These are phyloP conservation scores for Taiwanofungus camphoratus DNA, from an alignment of 1,284 basidiomycete species.

Conservation along the genomic window DNA sequence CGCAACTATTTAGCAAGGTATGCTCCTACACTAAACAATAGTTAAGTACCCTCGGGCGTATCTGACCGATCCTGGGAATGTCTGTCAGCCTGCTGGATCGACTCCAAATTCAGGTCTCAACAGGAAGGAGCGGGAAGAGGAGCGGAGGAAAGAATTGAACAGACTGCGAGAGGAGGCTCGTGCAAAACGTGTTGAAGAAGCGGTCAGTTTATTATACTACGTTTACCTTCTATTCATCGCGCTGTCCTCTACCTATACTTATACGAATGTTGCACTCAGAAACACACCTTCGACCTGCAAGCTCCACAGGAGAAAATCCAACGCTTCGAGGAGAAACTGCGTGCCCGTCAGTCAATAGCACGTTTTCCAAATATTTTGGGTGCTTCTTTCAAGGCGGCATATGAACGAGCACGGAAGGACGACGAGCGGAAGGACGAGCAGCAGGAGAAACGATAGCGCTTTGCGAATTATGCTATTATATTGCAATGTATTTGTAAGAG, in stretches of 20 bases:
- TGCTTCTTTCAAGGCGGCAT: constrained; percentile 48
- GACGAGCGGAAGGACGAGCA: neutral
- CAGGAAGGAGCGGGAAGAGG: constrained; percentile 59
- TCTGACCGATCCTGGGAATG: neutral
- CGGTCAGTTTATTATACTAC: constrained; percentile 34
- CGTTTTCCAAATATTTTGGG: constrained; percentile 65
- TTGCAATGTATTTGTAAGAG: neutral
- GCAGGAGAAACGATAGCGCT: neutral
- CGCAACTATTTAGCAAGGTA: constrained; percentile 55
- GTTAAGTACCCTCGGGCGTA: too few species aligned
- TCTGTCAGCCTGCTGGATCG: constrained; percentile 39
- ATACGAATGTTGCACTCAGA: too few species aligned
- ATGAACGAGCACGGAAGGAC: neutral
- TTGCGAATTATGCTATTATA: constrained; percentile 1
- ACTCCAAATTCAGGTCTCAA: constrained; percentile 54
- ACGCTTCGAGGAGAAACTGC: constrained; percentile 55
- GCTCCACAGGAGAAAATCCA: constrained; percentile 62
- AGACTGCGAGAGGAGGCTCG: constrained; percentile 67
- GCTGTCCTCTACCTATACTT: constrained; percentile 8
- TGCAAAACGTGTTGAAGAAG: constrained; percentile 48
- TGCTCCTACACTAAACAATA: too few species aligned
- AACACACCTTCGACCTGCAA: constrained; percentile 62
- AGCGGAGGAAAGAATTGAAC: constrained; percentile 60
- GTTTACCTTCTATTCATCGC: constrained; percentile 2
- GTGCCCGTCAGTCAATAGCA: constrained; percentile 42